Evolutionary conservation across 2,329 filamentous ascomycete genomes (phyloP).

Genomic region (Calonectria multiphialidica): DNA sequence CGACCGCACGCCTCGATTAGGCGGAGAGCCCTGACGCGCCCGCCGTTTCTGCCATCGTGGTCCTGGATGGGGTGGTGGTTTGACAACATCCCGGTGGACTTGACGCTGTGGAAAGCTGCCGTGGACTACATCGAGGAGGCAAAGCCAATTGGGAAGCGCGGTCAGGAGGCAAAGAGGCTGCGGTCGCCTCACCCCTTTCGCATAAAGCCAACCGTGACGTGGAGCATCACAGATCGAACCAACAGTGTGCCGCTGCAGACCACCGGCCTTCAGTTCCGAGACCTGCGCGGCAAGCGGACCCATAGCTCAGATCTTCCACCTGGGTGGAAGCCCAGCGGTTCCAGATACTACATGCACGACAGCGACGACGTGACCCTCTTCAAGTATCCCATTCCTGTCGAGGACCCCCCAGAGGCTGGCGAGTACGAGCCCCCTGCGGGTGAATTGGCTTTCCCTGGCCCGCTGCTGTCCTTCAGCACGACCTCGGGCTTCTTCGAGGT

Average conservation of each 20-base stretch:
- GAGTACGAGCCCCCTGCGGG: conserved; percentile 46
- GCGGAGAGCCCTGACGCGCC: conserved; percentile 50
- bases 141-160: conserved; percentile 43
- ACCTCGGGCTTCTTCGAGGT: conserved; percentile 55
- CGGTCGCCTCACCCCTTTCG: conserved; percentile 53
- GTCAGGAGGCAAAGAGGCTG: conserved; percentile 49
- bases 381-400: conserved; percentile 56
- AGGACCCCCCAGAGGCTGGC: conserved; percentile 46
- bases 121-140: conserved; percentile 58
- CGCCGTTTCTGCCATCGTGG: conserved; percentile 58
- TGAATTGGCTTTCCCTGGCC: conserved; percentile 51
- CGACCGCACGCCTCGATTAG: conserved; percentile 57
- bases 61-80: conserved; percentile 64
- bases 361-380: conserved; percentile 55
- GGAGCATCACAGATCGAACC: conserved; percentile 55
- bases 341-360: conserved; percentile 52
- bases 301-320: conserved; percentile 48
- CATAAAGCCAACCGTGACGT: conserved; percentile 52
- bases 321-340: conserved; percentile 54
- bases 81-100: conserved; percentile 56
- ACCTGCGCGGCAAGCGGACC: conserved; percentile 50
- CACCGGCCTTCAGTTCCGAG: conserved; percentile 54
- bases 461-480: conserved; percentile 55
- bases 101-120: conserved; percentile 56
- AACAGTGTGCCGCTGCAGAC: conserved; percentile 50